Evolutionary conservation across 306 rosid genomes (phyloP), one percentile per base, ranked within the genome.

Genomic region (Echinosophora koreensis): DNA sequence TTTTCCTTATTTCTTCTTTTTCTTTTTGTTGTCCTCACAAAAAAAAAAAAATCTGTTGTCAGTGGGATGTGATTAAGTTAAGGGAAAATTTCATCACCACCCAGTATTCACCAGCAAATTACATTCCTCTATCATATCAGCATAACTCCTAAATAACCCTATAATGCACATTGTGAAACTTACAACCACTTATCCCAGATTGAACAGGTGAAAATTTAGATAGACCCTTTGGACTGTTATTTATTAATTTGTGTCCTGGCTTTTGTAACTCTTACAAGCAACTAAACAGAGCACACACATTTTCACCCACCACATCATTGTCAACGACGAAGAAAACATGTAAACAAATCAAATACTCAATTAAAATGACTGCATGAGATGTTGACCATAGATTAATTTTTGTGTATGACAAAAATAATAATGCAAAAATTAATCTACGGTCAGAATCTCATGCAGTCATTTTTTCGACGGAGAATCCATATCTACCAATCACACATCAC

Each of bases 201-300:
- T 35, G 5, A 35, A 35, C 39, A 35, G 6, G 4, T 35, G 39
- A 35, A 35, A 35, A 35, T 35, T 35, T 35, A 35, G 4, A 35
- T 35, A 5, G 39, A 35, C 22, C 22, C 22, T 22, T 22, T 22
- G 22, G 22, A 22, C 22, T 22, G 1, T 22, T 22, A 22, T 22
- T 22, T 1, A 22, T 22, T 22, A 22, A 22, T 22, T 22, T 22
- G 22, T 22, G 1, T 1, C 39, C 39, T 4, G 39, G 39, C 39
- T 35, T 5, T 37, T 13, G 16, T 22, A n/a, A 73, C 56, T 41
- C 41, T 42, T 59, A 42, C 56, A 57, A 57, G 30, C 77, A 22
- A 41, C 66, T 9, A 13, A 58, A 39, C 27, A 8, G 52, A 71
- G 54, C 14, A 52, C 12, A 14, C 37, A 16, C 34, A 52, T 17